phyloP scores from a whole-genome alignment of 1,284 basidiomycete genomes.

The Rugiboletus extremiorientalis region DNA sequence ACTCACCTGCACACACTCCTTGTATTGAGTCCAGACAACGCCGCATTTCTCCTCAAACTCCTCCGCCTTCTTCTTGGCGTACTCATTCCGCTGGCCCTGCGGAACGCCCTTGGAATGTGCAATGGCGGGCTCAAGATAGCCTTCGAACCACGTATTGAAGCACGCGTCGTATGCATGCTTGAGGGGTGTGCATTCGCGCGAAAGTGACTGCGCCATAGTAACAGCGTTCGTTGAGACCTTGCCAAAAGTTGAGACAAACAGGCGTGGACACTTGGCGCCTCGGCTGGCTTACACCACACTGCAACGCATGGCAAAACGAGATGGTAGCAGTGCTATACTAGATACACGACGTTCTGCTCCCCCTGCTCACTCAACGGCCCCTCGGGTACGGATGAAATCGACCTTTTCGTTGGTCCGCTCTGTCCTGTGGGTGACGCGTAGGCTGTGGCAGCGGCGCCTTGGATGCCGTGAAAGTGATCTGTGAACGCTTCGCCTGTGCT shows the following conservation, averaged over 20 bases:
- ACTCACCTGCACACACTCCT: constrained; percentile 72
- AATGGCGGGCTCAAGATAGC: constrained; percentile 83
- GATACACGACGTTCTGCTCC: constrained; percentile 13
- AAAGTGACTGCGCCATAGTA: constrained; percentile 69
- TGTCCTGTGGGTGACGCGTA: constrained; percentile 17
- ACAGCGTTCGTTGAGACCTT: neutral
- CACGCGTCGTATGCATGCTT: constrained; percentile 91
- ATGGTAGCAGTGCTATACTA: constrained; percentile 12
- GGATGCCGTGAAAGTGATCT: constrained; percentile 34
- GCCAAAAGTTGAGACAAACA: neutral
- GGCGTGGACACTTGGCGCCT: no score
- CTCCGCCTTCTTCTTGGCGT: constrained; percentile 59
- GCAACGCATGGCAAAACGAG: neutral
- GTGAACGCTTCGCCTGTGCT: constrained; percentile 33
- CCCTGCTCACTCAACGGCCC: constrained; percentile 16
- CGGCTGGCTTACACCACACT: constrained; percentile 22
- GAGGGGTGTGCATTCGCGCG: constrained; percentile 82
- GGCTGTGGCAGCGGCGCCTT: constrained; percentile 18
- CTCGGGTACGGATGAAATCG: constrained; percentile 30
- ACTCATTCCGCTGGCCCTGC: constrained; percentile 40
- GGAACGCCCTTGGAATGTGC: constrained; percentile 43
- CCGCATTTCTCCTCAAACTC: constrained; percentile 87
- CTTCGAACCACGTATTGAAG: constrained; percentile 97
- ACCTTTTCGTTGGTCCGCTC: constrained; percentile 16
- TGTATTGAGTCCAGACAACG: constrained; percentile 76